These are phyloP conservation scores for Pseudogymnoascus sp. DNA, from an alignment of 2,329 filamentous ascomycete genomes.

Conservation along the genomic window DNA sequence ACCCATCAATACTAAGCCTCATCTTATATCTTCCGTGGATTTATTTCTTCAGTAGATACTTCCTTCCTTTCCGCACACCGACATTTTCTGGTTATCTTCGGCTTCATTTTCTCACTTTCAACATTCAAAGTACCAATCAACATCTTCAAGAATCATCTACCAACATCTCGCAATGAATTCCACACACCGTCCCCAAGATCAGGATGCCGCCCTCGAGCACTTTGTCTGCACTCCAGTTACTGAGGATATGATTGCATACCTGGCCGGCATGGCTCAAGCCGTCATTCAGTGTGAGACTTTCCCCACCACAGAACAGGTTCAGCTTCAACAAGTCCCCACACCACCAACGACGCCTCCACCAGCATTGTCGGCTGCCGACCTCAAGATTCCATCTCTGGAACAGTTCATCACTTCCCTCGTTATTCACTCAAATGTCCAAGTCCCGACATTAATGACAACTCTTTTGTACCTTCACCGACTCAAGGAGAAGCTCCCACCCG, in stretches of 20 bases:
- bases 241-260: conserved; percentile 67
- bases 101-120: conserved; percentile 7
- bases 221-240: conserved; percentile 72
- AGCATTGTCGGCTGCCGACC: conserved; percentile 40
- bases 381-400: conserved; percentile 67
- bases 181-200: neutral
- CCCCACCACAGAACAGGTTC: conserved; percentile 36
- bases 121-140: conserved; percentile 4
- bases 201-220: conserved; percentile 62
- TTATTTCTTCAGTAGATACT: conserved; percentile 9
- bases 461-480: conserved; percentile 87
- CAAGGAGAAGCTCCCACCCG: conserved; percentile 75
- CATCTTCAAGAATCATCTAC: neutral
- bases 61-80: neutral
- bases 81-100: conserved; percentile 1
- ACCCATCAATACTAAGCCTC: conserved; percentile 7
- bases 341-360: conserved; percentile 32
- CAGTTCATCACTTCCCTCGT: conserved; percentile 89
- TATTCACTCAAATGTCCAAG: conserved; percentile 88
- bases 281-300: conserved; percentile 71
- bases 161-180: neutral
- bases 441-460: conserved; percentile 93
- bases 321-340: conserved; percentile 30
- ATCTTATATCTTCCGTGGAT: conserved; percentile 8
- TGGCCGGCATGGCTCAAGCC: conserved; percentile 63